phyloP scores from a whole-genome alignment of 1,284 basidiomycete genomes.

The Exobasidium cylindrosporum region DNA sequence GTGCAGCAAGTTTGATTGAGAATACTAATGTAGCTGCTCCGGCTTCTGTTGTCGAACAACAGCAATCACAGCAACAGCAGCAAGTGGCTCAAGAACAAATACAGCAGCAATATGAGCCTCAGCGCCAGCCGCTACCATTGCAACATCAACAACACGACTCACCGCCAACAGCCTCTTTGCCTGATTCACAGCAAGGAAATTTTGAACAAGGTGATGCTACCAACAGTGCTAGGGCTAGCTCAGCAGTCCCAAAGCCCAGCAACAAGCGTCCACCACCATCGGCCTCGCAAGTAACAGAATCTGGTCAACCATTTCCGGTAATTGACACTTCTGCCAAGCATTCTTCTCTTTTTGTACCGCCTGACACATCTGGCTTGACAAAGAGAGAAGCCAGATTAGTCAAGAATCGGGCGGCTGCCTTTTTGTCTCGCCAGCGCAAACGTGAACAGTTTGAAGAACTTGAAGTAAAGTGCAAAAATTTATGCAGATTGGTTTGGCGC shows the following conservation, averaged over 20 bases:
- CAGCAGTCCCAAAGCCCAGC: not conserved
- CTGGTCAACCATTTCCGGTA: constrained; percentile 52
- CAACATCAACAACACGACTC: not conserved
- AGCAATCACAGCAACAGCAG: constrained; percentile 5
- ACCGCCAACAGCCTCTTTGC: not conserved
- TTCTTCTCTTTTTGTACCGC: constrained; percentile 66
- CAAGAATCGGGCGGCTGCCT: constrained; percentile 85
- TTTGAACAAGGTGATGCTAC: not conserved
- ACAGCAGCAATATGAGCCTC: constrained; percentile 9
- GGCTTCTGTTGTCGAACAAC: not conserved
- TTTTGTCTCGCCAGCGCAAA: constrained; percentile 82
- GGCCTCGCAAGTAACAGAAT: constrained; percentile 49
- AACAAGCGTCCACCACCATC: constrained; percentile 39
- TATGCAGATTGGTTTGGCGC: constrained; percentile 48
- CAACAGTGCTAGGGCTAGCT: not conserved
- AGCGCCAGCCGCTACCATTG: not conserved
- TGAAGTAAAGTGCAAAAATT: constrained; percentile 67
- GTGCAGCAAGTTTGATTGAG: not conserved
- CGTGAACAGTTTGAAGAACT: constrained; percentile 85
- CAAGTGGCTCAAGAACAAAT: not conserved
- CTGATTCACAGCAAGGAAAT: not conserved
- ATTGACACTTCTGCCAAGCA: constrained; percentile 54
- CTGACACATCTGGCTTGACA: constrained; percentile 78
- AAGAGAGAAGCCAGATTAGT: constrained; percentile 85
- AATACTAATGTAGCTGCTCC: not conserved